Evolutionary conservation across 495 filamentous ascomycete species (phyloP).

Genomic region (Hypoxylon trugodes): DNA sequence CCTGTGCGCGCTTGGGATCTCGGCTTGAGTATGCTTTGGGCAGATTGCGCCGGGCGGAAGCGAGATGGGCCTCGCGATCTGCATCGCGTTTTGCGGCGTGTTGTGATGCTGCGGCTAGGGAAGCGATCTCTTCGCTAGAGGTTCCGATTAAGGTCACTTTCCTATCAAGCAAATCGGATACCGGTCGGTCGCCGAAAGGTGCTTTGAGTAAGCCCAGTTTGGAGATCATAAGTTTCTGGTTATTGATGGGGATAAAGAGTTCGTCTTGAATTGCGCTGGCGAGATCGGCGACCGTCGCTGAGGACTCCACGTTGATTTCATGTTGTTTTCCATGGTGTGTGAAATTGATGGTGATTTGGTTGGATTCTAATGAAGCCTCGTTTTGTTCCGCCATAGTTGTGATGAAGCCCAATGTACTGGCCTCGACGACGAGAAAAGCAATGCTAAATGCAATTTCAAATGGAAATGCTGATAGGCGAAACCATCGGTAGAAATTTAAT

Average conservation of each 20-base stretch:
- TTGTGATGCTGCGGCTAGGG: constrained; percentile 53
- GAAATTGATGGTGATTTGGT: constrained; percentile 57
- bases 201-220: constrained; percentile 73
- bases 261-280: constrained; percentile 58
- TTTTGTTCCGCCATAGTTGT: constrained; percentile 36
- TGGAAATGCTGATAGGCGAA: not conserved
- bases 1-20: constrained; percentile 46
- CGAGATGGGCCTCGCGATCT: constrained; percentile 50
- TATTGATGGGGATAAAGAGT: constrained; percentile 69
- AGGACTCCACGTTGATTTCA: constrained; percentile 51
- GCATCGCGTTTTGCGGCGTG: constrained; percentile 51
- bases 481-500: not conserved
- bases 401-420: constrained; percentile 3
- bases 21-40: constrained; percentile 37
- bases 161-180: constrained; percentile 62
- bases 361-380: constrained; percentile 21
- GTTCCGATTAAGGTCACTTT: constrained; percentile 72
- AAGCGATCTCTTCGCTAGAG: constrained; percentile 59
- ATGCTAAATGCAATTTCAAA: too few relatives aligned
- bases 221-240: constrained; percentile 80
- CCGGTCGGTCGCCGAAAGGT: constrained; percentile 52
- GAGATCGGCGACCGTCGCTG: constrained; percentile 70
- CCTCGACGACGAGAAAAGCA: constrained; percentile 2
- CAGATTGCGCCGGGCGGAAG: constrained; percentile 45
- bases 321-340: constrained; percentile 64